Evolutionary conservation across 768 basidiomycete species (phyloP), one percentile per base, ranked within the genome.

Genomic region (Cubamyces lactineus): DNA sequence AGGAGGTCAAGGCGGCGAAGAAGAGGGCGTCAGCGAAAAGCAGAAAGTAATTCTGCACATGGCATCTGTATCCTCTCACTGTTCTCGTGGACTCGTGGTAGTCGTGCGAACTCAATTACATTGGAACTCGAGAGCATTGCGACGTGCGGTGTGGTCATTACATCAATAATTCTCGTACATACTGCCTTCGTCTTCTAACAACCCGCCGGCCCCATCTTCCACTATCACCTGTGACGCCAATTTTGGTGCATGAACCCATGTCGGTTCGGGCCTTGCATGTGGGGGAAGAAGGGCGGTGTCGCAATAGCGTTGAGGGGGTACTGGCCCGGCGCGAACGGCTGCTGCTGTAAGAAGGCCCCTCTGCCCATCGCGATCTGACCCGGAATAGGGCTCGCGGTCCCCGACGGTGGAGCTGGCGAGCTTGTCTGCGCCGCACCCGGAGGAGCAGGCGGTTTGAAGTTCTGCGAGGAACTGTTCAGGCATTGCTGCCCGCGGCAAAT

Each of bases 1-100:
- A 75, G 71, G 80, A 77, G 59, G 72, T 76, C 47, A 78, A 71
- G 57, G 68, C 71, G 6, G 70, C 81, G 39, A 71, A 74, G 65
- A 76, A 69, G 66, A 57, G 66, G 54, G 71, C 66, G 40, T 39
- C 48, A 3, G 30, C 62, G 26, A 69, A 71, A 62, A 52, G 57
- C 51, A 59, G 56, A 50, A 59, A 47, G 28, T 51, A 28, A 30
- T 51, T 8, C 19, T 51, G 26, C 28, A 16, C 19, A 1, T 6
- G 7, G 23, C 49, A 12, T n/a, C 38, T n/a, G 28, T 28, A 28
- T 46, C 17, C 3, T 6, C 26, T 49, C 48, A 3, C 19, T 21
- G 12, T 11, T 23, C 9, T 12, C 21, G 12, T 49, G 13, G 28
- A 28, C 47, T 26, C 24, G 21, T 11, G 6, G 24, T 12, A 9